Percentiles rank a stretch among this genome's conserved stretches.
phyloP scores from a whole-genome alignment of 202 grass and related monocot species.

The Carex arenaria region DNA sequence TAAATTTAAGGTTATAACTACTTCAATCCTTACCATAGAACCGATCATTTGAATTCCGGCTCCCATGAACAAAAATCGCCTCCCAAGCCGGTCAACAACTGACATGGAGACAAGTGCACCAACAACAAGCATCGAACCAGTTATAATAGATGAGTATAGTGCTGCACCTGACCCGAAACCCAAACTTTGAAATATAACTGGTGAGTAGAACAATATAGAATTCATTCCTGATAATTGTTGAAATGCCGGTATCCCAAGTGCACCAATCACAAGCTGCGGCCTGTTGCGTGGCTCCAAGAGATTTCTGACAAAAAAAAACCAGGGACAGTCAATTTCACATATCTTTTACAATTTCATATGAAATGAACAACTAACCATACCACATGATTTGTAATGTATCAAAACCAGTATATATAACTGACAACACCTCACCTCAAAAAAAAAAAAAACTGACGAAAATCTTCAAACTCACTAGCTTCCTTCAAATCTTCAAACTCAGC shows the following conservation, averaged over 20 bases:
- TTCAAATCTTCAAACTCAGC: constrained; percentile 86
- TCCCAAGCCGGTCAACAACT: constrained; percentile 69
- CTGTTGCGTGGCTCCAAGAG: constrained; percentile 58
- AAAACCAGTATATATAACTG: not conserved
- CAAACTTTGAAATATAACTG: constrained; percentile 92
- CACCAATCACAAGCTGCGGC: constrained; percentile 86
- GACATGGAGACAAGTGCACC: constrained; percentile 83
- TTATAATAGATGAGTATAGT: constrained; percentile 86
- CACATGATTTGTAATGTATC: not conserved
- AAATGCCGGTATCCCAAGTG: constrained; percentile 87
- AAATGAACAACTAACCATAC: not conserved
- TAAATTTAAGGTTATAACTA: not conserved
- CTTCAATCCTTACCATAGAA: constrained; percentile 50
- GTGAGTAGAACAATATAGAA: constrained; percentile 92
- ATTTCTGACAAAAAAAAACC: constrained; percentile 33
- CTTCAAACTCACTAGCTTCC: constrained; percentile 90
- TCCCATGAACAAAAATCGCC: constrained; percentile 82
- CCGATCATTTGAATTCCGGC: constrained; percentile 76
- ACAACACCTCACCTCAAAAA: not conserved
- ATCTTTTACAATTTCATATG: not conserved
- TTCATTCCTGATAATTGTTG: constrained; percentile 96
- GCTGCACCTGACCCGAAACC: constrained; percentile 57
- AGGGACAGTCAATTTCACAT: not conserved
- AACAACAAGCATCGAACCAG: constrained; percentile 78
- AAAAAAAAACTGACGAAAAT: too few relatives aligned